Percentiles rank a stretch among this genome's conserved stretches.
phyloP scores from a whole-genome alignment of 352 stramenopile genomes.

The Phytophthora citrophthora region DNA sequence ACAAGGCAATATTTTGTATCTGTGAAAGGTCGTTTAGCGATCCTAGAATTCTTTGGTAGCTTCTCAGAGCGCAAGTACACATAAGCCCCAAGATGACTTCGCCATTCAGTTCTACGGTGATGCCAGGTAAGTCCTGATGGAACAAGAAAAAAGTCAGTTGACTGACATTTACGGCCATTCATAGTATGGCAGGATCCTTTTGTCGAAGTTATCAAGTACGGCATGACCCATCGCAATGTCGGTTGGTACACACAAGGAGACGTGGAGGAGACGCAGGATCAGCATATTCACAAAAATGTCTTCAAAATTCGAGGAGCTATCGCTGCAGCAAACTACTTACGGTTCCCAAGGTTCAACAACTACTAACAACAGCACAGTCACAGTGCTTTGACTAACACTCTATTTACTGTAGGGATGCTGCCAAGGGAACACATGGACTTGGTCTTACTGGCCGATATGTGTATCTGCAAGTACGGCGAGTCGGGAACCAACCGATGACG shows the following conservation, averaged over 20 bases:
- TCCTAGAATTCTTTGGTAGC: not conserved
- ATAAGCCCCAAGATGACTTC: constrained; percentile 22
- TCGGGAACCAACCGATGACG: constrained; percentile 50
- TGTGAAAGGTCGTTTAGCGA: constrained; percentile 32
- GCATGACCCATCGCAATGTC: constrained; percentile 62
- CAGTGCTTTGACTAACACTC: constrained; percentile 1
- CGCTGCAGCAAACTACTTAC: constrained; percentile 75
- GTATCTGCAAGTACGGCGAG: constrained; percentile 66
- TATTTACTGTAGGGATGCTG: constrained; percentile 36
- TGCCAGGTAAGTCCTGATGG: constrained; percentile 28
- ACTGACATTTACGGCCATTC: not conserved
- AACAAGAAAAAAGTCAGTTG: not conserved
- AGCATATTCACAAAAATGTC: constrained; percentile 77
- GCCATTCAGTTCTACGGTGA: constrained; percentile 23
- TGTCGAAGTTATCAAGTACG: constrained; percentile 87
- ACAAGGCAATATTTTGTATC: not conserved
- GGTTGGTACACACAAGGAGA: constrained; percentile 68
- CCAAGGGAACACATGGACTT: constrained; percentile 60
- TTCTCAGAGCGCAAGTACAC: not conserved
- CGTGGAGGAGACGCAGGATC: constrained; percentile 72
- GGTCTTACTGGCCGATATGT: constrained; percentile 71
- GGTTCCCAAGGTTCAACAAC: constrained; percentile 55
- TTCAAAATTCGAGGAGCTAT: constrained; percentile 79
- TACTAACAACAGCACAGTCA: not conserved
- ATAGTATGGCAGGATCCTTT: constrained; percentile 88